Base-by-base conservation (phyloP, 768 basidiomycete genomes). In the Leccinum uliginosum region DNA sequence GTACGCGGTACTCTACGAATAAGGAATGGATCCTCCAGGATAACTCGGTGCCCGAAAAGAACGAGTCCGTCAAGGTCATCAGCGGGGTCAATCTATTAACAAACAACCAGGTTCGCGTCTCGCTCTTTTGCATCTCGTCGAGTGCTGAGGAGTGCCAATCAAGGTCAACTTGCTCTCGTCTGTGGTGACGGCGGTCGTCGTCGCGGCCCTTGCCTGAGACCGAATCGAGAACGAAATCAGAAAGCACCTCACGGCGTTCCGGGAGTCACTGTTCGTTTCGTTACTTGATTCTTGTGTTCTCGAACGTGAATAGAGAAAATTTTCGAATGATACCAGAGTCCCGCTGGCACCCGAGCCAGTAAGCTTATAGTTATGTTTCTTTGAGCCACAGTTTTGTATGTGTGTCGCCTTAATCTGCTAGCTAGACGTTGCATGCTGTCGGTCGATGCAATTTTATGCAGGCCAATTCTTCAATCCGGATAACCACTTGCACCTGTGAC, bases 71-170 rank as follows among this genome's bases (percentile, higher is more conserved):
- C 55, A 83, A 81, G 60, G 74, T 82, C 50, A 76, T 84, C 35
- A 78, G 78, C 43, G 93, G 94, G 1, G 58, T 79, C 57, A 76
- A 91, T 58, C 48, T 93, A 15, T 76, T 96, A 56, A 84, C 83
- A 17, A 96, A 96, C 62, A 93, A 90, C 62, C 89, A 92, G 75
- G 91, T 87, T 66, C 29, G 35, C 3, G 17, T 38, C 8, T 9
- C 46, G 17, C 38, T 8, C 49, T 4, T n/a, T 43, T 1, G 6
- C 1, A 23, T 32, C 35, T 34, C 24, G 12, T 47, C 29, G 43
- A 11, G 19, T 30, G 2, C 44, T 67, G 57, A 68, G 27, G 23
- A 24, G 24, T 46, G 46, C n/a, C n/a, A n/a, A 11, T 5, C 3
- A 17, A 79, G 74, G 75, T 82, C 58, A 82, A 82, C 60, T 56